Base-by-base conservation (phyloP, 306 rosid species). In the Pyrus betulifolia region DNA sequence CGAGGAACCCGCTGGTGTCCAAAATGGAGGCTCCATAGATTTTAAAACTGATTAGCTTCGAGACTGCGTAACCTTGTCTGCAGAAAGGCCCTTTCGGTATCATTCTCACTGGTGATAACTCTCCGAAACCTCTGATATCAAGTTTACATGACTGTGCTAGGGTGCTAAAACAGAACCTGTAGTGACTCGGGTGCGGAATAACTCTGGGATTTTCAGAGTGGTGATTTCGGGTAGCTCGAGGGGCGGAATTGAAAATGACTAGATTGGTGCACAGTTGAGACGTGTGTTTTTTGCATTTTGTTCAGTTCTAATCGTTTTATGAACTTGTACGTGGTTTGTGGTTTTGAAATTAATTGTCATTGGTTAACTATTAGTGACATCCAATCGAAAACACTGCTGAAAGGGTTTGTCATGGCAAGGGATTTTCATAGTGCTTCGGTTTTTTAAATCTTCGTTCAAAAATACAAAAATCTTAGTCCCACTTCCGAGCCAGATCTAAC, bases 1-100 rank as follows among this genome's bases (percentile, higher is more conserved):
- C 83, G 97, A 88, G 70, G 98, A 86, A 65, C 80, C 80, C 76
- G 83, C 70, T n/a, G 75, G 35, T 31, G 82, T 54, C 46, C 93
- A 82, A 83, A 87, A 84, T 1, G 89, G 85, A 85, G 86, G 80
- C 21, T 70, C 90, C 52, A 88, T 76, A 72, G 85, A 70, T 83
- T 67, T 28, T 18, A 91, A 94, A 81, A 84, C 85, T 30, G 89
- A 87, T 38, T 87, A 84, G 86, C 69, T 28, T 14, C 44, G 70
- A 45, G 74, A 78, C 54, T 69, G 42, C 42, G 30, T 68, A 75
- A 10, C 61, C 45, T 54, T 74, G 27, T 70, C 74, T 71, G 69
- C 84, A 65, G 77, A 45, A 78, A 35, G 35, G 67, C 49, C 66
- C 79, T 67, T 62, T 70, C 73, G 45, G 79, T 57, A 79, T 28